These are phyloP conservation scores for Aquilaria agallochum DNA, from an alignment of 441 rosid species.

Conservation along the genomic window DNA sequence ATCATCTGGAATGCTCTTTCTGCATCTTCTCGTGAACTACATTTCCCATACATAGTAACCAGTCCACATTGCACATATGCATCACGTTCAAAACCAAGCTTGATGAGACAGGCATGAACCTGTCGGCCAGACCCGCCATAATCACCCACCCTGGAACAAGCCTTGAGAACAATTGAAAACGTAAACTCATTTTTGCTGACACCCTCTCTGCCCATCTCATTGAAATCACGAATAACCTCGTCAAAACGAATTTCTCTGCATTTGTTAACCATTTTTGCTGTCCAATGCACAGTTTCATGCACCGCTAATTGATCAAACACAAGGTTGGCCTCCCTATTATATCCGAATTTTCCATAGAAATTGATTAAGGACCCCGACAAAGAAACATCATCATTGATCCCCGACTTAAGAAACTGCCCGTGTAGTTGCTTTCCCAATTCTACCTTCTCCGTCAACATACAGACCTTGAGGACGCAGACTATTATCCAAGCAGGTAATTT, in stretches of 20 bases:
- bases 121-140: conserved; percentile 43
- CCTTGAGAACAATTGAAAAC: conserved; percentile 47
- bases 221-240: conserved; percentile 41
- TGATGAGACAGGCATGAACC: conserved; percentile 48
- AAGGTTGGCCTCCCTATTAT: conserved; percentile 35
- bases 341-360: conserved; percentile 48
- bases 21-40: conserved; percentile 43
- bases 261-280: conserved; percentile 47
- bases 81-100: conserved; percentile 45
- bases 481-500: conserved; percentile 40
- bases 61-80: conserved; percentile 37
- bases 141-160: conserved; percentile 44
- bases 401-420: conserved; percentile 51
- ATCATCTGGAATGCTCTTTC: conserved; percentile 34
- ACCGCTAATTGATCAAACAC: conserved; percentile 30
- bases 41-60: conserved; percentile 64
- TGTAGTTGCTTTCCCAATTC: conserved; percentile 62
- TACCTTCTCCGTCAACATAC: conserved; percentile 36
- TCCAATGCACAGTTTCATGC: conserved; percentile 40
- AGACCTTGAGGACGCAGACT: conserved; percentile 46
- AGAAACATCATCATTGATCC: conserved; percentile 26
- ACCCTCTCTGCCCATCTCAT: conserved; percentile 41
- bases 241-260: conserved; percentile 38
- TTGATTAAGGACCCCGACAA: conserved; percentile 39
- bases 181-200: conserved; percentile 32